These are phyloP conservation scores for Epichloe festucae DNA, from an alignment of 2,329 filamentous ascomycete species.

Conservation along the genomic window DNA sequence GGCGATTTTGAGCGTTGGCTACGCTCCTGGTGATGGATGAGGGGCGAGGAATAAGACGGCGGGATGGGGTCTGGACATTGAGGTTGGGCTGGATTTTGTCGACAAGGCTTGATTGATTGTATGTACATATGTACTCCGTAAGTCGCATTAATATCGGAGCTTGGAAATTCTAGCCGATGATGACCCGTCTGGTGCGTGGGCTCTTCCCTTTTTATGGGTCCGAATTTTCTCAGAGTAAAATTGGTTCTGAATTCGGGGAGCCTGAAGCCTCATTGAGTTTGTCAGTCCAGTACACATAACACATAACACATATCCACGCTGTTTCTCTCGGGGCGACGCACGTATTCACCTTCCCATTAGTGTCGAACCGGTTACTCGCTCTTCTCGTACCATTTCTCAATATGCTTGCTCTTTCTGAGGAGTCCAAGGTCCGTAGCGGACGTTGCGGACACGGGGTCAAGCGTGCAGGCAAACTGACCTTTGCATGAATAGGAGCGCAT, in stretches of 20 bases:
- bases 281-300: neutral
- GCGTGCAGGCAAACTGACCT: neutral
- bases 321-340: neutral
- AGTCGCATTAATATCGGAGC: neutral
- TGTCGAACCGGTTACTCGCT: neutral
- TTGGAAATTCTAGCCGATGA: conserved; percentile 15
- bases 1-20: conserved; percentile 7
- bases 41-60: neutral
- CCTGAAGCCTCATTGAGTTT: neutral
- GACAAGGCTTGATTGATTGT: neutral
- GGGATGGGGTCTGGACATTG: neutral
- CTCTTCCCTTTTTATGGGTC: neutral
- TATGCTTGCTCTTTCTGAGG: conserved; percentile 71
- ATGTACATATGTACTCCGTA: too few species aligned
- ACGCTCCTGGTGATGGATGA: too few species aligned
- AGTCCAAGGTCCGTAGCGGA: conserved; percentile 64
- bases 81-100: neutral
- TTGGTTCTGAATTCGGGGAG: neutral
- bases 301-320: neutral
- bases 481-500: conserved; percentile 68
- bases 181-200: conserved; percentile 12
- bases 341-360: neutral
- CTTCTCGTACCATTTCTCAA: conserved; percentile 15
- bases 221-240: conserved; percentile 3
- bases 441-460: neutral